phyloP scores from a whole-genome alignment of 106 monocot genomes.

The Platanthera guangdongensis region DNA sequence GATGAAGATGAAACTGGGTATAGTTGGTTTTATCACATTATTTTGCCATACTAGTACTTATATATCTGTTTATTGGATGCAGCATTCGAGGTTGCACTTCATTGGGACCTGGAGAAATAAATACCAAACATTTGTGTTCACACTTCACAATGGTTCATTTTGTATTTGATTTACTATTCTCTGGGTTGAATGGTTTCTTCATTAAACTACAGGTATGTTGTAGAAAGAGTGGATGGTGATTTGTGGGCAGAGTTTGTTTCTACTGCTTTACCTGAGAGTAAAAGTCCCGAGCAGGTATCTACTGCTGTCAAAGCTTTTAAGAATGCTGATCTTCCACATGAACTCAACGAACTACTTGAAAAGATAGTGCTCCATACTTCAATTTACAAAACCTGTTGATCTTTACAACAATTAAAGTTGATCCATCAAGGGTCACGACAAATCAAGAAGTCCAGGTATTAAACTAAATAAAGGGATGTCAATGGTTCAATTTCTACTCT shows the following conservation, averaged over 20 bases:
- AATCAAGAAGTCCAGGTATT: too few species aligned
- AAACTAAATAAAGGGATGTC: too few species aligned
- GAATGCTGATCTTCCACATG: slow-evolving; percentile 98
- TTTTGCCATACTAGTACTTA: too few species aligned
- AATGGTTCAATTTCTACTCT: too few species aligned
- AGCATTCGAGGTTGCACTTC: too few species aligned
- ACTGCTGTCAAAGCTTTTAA: slow-evolving; percentile 97
- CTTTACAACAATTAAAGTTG: slow-evolving; percentile 90
- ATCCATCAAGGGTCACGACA: slow-evolving; percentile 84
- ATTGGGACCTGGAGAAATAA: too few species aligned
- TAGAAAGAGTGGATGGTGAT: slow-evolving; percentile 93
- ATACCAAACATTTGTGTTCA: too few species aligned
- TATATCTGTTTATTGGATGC: too few species aligned
- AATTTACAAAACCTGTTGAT: slow-evolving; percentile 92
- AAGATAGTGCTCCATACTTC: slow-evolving; percentile 95
- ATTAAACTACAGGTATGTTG: slow-evolving; percentile 71
- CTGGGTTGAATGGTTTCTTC: neutral
- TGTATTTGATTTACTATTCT: neutral
- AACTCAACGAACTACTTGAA: slow-evolving; percentile 91
- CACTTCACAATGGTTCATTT: too few species aligned
- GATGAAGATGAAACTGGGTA: too few species aligned
- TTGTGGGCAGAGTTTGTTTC: slow-evolving; percentile 90
- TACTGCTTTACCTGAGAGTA: slow-evolving; percentile 87
- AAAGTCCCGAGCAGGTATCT: slow-evolving; percentile 66
- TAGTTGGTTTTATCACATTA: too few species aligned